These are phyloP conservation scores for Septoria linicola DNA, from an alignment of 2,329 filamentous ascomycete genomes.

Conservation along the genomic window DNA sequence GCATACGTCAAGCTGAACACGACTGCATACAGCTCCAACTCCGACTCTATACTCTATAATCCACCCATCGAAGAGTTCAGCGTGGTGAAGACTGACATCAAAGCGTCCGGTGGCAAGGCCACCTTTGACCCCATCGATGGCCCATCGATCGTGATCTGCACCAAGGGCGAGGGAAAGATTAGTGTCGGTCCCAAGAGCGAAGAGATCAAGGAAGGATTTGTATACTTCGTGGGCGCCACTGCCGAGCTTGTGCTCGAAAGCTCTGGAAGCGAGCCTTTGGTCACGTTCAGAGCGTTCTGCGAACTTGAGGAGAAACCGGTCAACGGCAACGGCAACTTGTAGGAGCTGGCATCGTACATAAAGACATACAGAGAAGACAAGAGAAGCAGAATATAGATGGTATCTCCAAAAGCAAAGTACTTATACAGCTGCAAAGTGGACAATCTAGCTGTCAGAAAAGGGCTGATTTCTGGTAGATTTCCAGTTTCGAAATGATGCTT, in stretches of 20 bases:
- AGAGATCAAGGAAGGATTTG: conserved; percentile 56
- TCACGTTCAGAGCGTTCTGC: conserved; percentile 71
- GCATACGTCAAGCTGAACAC: conserved; percentile 81
- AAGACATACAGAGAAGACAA: neutral
- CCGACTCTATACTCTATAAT: conserved; percentile 75
- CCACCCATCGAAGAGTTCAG: conserved; percentile 96
- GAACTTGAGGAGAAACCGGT: conserved; percentile 24
- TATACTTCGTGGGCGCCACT: conserved; percentile 73
- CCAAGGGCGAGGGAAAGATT: conserved; percentile 76
- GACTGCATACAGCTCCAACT: conserved; percentile 75
- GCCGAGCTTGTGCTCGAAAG: conserved; percentile 79
- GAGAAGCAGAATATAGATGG: conserved; percentile 3
- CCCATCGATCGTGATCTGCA: conserved; percentile 91
- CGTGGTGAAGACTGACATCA: conserved; percentile 77
- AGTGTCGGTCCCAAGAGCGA: conserved; percentile 79
- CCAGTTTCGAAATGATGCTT: neutral
- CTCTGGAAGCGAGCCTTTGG: conserved; percentile 66
- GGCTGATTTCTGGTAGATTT: too few species aligned
- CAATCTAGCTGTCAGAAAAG: too few species aligned
- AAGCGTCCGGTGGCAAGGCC: conserved; percentile 69
- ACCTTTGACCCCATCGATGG: conserved; percentile 86
- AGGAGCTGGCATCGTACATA: neutral
- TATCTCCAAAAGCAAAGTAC: neutral
- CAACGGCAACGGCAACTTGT: conserved; percentile 26
- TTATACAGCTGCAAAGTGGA: neutral